These are phyloP conservation scores for Plenodomus tracheiphilus DNA, from an alignment of 2,329 filamentous ascomycete genomes.

Conservation along the genomic window DNA sequence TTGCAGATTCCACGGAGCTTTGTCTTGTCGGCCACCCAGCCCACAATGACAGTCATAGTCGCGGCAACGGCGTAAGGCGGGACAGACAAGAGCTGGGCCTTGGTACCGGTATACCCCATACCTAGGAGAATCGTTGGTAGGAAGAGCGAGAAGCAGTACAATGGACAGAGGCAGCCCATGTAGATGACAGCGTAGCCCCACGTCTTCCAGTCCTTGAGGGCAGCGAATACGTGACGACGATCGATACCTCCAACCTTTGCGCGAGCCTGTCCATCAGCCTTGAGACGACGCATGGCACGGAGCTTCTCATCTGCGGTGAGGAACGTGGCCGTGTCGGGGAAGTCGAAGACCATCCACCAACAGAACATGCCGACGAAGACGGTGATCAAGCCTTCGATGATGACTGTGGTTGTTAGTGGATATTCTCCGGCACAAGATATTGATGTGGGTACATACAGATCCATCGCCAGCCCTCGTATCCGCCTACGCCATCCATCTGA, in stretches of 20 bases:
- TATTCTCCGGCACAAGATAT: not conserved
- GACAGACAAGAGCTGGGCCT: conserved; percentile 72
- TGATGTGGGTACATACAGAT: conserved; percentile 33
- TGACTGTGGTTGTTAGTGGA: conserved; percentile 30
- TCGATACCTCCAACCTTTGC: conserved; percentile 56
- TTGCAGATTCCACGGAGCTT: conserved; percentile 78
- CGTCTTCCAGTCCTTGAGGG: conserved; percentile 54
- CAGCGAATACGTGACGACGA: conserved; percentile 46
- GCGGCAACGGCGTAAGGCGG: conserved; percentile 76
- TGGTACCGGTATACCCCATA: conserved; percentile 60
- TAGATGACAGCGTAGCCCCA: conserved; percentile 62
- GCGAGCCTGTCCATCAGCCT: conserved; percentile 69
- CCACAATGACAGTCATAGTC: conserved; percentile 68
- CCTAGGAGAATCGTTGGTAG: conserved; percentile 54
- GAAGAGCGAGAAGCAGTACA: conserved; percentile 43
- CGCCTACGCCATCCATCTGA: conserved; percentile 63
- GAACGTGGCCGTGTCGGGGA: conserved; percentile 63
- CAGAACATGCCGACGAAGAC: conserved; percentile 42
- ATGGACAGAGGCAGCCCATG: conserved; percentile 60
- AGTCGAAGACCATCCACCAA: conserved; percentile 66
- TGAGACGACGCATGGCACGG: conserved; percentile 64
- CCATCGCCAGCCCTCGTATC: conserved; percentile 46
- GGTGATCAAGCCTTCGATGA: conserved; percentile 43
- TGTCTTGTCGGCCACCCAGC: conserved; percentile 76
- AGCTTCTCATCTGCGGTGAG: conserved; percentile 56